Conservation (phyloP, 2,329 filamentous ascomycete genomes). For the Neopestalotiopsis sp. region DNA sequence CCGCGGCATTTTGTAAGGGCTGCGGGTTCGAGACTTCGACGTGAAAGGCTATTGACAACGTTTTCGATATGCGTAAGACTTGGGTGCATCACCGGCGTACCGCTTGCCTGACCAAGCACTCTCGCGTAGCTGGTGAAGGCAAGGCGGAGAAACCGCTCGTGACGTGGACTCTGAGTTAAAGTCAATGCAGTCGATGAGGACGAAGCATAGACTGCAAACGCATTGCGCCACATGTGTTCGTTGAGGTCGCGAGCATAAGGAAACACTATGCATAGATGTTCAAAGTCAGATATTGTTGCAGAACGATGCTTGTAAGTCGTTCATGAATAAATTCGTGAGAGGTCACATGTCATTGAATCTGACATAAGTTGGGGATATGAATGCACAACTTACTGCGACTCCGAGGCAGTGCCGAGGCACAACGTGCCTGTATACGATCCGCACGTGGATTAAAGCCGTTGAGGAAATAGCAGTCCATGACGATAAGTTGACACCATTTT, state of each 20-base stretch:
- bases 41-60: background rate
- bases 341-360: background rate
- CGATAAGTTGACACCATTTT: slow-evolving; percentile 15
- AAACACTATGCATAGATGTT: background rate
- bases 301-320: background rate
- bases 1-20: background rate
- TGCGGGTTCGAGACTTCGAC: slow-evolving; percentile 3
- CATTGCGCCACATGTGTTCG: slow-evolving; percentile 13
- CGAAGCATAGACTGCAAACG: background rate
- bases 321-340: background rate
- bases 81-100: slow-evolving; percentile 7
- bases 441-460: slow-evolving; percentile 15
- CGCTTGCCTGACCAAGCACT: background rate
- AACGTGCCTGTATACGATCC: slow-evolving; percentile 13
- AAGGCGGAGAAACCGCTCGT: slow-evolving; percentile 10
- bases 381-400: background rate
- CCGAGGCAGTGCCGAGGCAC: slow-evolving; percentile 9
- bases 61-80: slow-evolving; percentile 9
- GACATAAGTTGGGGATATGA: background rate
- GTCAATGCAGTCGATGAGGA: background rate
- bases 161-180: background rate
- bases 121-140: slow-evolving; percentile 9
- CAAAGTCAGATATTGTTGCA: background rate
- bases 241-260: slow-evolving; percentile 9
- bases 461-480: slow-evolving; percentile 16